Base-by-base conservation (phyloP, 1,284 basidiomycete species). In the Blastosporella zonata region DNA sequence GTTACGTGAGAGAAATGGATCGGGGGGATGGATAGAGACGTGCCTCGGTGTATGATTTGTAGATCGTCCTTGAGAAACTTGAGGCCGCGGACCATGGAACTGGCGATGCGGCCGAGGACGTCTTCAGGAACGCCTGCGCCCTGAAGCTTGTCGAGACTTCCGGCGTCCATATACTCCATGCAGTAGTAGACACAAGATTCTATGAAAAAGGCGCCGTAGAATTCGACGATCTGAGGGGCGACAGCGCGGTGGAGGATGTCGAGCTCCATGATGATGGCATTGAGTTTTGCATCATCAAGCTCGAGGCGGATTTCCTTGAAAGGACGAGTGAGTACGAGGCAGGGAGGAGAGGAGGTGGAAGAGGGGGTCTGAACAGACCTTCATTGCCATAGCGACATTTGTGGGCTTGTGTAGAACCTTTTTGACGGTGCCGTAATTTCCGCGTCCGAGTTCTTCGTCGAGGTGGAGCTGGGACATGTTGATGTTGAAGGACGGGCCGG, bases 151-250 rank as follows among this genome's bases (percentile, higher is more conserved):
- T 98, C 96, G 41, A 99, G 76, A 49, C 86, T 90, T 13, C 95
- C 93, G 2, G 92, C 93, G 63, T 99, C 94, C 96, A 99, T 98
- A 70, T 88, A 93, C 73, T 99, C 96, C 94, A 99, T 98, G 71
- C 96, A 98, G 69, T 97, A 98, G 70, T 98, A 98, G 29, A 99
- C 96, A 68, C 91, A 99, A 20, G 89, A 92, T 67, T 99, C 96
- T 67, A 97, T 94, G 67, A 97, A 98, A 74, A 99, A 99, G 2
- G 96, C 96, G 37, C 96, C 96, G 67, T 97, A 98, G 61, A 99
- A 99, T 59, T 98, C 96, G 63, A 99, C 92, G 57, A 99, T 98
- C 65, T 93, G 86, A 5, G 89, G 88, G 10, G 90, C 85, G 21
- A 87, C 81, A 2, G 95, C 96, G 25, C 94, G 89, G 69, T 99